Conservation (phyloP, 768 basidiomycete species). For the Rhodotorula diobovata region DNA sequence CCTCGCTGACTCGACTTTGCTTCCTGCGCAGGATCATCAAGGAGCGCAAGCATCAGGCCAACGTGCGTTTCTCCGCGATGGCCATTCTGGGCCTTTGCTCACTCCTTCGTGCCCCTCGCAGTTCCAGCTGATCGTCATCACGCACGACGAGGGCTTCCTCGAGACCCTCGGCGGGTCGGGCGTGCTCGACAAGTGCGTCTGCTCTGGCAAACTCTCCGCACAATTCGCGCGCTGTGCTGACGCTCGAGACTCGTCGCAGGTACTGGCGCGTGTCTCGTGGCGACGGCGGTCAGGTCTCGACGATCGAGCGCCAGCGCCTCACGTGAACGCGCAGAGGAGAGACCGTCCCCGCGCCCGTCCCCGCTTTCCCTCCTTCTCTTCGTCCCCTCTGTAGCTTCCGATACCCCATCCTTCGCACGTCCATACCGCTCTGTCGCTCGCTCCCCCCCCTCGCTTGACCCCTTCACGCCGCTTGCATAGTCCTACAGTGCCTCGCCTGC, state of each 20-base stretch:
- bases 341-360: no score
- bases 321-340: not conserved
- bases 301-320: constrained; percentile 35
- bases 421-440: not conserved
- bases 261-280: constrained; percentile 37
- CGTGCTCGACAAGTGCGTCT: constrained; percentile 80
- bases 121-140: constrained; percentile 91
- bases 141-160: constrained; percentile 94
- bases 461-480: not conserved
- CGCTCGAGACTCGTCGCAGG: not conserved
- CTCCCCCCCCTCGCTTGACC: no score
- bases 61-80: constrained; percentile 45
- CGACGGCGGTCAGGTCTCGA: constrained; percentile 34
- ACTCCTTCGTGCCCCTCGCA: not conserved
- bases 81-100: not conserved
- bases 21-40: constrained; percentile 72
- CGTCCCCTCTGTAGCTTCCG: not conserved
- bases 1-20: not conserved
- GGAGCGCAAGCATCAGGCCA: constrained; percentile 77
- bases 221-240: no score
- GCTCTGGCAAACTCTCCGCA: rapidly evolving
- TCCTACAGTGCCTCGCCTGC: not conserved
- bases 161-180: constrained; percentile 80
- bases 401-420: not conserved
- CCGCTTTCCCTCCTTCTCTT: not conserved